Conservation (phyloP, 2,329 filamentous ascomycete genomes). For the Bipolaris sorokiniana region DNA sequence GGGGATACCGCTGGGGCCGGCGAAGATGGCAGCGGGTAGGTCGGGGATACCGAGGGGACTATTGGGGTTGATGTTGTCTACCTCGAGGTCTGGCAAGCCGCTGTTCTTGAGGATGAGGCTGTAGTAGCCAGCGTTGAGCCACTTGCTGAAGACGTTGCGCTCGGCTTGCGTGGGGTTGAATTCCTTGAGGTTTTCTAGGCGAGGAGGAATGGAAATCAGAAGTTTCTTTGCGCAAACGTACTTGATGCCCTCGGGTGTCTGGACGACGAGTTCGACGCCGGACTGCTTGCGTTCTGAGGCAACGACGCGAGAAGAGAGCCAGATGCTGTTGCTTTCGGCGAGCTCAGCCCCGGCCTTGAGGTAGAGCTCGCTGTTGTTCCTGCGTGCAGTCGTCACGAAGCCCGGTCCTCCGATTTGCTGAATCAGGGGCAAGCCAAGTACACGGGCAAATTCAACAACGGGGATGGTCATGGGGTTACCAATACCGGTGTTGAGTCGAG, state of each 20-base stretch:
- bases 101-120: constrained; percentile 49
- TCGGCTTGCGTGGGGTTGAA: constrained; percentile 51
- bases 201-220: constrained; percentile 53
- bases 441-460: constrained; percentile 43
- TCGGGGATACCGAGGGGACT: background rate
- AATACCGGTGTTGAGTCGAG: background rate
- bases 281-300: background rate
- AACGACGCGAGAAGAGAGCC: constrained; percentile 16
- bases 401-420: background rate
- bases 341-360: constrained; percentile 17
- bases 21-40: background rate
- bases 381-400: constrained; percentile 8
- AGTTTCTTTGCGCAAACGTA: constrained; percentile 51
- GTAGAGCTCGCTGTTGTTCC: constrained; percentile 13
- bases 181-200: constrained; percentile 40
- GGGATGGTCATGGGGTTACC: constrained; percentile 52
- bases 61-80: background rate
- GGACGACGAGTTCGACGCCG: constrained; percentile 9
- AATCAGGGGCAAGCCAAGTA: constrained; percentile 7
- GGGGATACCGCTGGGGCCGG: background rate
- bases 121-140: constrained; percentile 50
- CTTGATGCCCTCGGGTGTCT: constrained; percentile 26
- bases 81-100: constrained; percentile 37
- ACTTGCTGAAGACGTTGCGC: constrained; percentile 46
- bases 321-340: constrained; percentile 5